Percentiles rank a stretch among this genome's conserved stretches.
phyloP scores from a whole-genome alignment of 208 protist genomes.

The Leishmania braziliensis region DNA sequence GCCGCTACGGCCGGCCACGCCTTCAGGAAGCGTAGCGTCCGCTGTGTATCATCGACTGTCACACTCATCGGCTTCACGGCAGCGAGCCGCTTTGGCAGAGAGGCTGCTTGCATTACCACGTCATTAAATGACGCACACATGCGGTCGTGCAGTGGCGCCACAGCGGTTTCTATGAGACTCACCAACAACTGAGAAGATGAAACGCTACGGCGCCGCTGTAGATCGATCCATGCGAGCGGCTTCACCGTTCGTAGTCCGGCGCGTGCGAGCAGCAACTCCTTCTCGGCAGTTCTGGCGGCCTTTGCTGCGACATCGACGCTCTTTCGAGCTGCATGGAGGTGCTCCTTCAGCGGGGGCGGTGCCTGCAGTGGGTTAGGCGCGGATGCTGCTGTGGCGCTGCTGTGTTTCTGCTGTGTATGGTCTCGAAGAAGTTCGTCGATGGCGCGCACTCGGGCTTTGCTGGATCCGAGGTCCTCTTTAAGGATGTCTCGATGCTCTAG shows the following conservation, averaged over 20 bases:
- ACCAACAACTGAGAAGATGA: conserved; percentile 6
- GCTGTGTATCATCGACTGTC: conserved; percentile 5
- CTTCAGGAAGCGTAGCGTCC: conserved; percentile 4
- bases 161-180: conserved; percentile 11
- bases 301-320: neutral
- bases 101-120: conserved; percentile 7
- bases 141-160: conserved; percentile 16
- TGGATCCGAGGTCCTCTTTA: conserved; percentile 31
- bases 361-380: neutral
- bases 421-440: conserved; percentile 20
- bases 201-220: conserved; percentile 20
- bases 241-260: conserved; percentile 35
- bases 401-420: neutral
- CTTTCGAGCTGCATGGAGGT: neutral
- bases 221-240: conserved; percentile 16
- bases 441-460: conserved; percentile 35
- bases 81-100: conserved; percentile 12
- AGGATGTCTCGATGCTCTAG: conserved; percentile 34
- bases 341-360: conserved; percentile 2
- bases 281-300: conserved; percentile 17
- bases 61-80: conserved; percentile 7
- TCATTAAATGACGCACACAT: conserved; percentile 10
- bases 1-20: conserved; percentile 5
- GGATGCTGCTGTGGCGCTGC: neutral
- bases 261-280: conserved; percentile 22